Evolutionary conservation across 495 filamentous ascomycete species (phyloP).

Genomic region (Astrothelium subdiscretum): DNA sequence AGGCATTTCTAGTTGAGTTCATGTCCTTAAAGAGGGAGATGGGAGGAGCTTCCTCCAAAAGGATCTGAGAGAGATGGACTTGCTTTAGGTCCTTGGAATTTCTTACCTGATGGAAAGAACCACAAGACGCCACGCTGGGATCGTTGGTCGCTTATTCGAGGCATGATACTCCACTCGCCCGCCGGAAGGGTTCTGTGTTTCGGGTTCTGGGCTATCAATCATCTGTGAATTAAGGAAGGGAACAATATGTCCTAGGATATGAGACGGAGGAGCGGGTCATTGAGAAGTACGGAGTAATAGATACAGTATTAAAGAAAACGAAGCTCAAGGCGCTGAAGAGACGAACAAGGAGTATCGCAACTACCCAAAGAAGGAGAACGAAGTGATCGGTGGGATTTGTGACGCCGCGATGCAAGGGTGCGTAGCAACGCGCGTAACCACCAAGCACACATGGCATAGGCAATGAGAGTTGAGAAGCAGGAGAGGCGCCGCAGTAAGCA

Average conservation of each 20-base stretch:
- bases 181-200: not conserved
- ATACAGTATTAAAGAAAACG: too few species aligned
- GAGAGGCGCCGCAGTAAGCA: too few species aligned
- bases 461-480: too few species aligned
- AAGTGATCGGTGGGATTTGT: too few species aligned
- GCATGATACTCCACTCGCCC: not conserved
- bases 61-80: not conserved
- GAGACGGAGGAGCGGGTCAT: too few species aligned
- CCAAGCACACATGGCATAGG: too few species aligned
- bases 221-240: not conserved
- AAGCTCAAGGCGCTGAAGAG: too few species aligned
- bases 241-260: not conserved
- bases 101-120: not conserved
- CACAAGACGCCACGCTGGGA: not conserved
- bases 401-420: too few species aligned
- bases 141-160: not conserved
- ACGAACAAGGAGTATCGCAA: not conserved
- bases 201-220: too few species aligned
- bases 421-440: too few species aligned
- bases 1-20: not conserved
- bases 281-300: too few species aligned
- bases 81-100: not conserved
- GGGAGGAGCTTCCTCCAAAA: not conserved
- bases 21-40: not conserved
- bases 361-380: not conserved